Evolutionary conservation across 2,329 filamentous ascomycete species (phyloP), one percentile per base, ranked within the genome.

Genomic region (Aspergillus pseudoterreus): DNA sequence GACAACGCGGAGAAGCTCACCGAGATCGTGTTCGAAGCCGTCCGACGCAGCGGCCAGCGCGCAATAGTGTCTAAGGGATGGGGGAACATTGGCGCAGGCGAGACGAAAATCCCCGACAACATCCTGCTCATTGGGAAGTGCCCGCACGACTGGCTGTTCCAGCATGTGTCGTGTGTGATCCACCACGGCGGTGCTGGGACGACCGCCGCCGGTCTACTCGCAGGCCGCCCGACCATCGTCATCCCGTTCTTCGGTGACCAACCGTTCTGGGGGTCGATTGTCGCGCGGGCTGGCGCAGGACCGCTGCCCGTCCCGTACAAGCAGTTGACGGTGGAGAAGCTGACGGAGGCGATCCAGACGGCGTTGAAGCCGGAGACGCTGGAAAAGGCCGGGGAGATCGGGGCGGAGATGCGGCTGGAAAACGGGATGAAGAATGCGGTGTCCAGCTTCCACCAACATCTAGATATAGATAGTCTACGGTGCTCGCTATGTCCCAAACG

Each of bases 181-280:
- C 91, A 95, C 64, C 90, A 95, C 57, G 91, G 90, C 19, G 90
- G 91, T 52, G 90, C 90, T 8, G 90, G 90, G 15, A 96, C 90
- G 2, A 95, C 90, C 1, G 90, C 90, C 1, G 88, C 90, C 1
- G 90, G 90, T n/a, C 88, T 95, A 54, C 82, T 86, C 15, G 82
- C 85, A 1, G 90, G 90, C 21, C 85, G 85, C 49, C 90, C 90
- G 2, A 95, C 90, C 0, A 82, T 94, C 2, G 80, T 95, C 2
- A 84, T 95, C 0, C 90, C 90, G 0, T 95, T 95, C 73, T 95
- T 92, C 63, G 88, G 88, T 1, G 88, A 92, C 60, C 88, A 92
- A 67, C 86, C 86, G 0, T 92, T 92, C 63, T 92, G 88, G 88
- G 88, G 88, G 6, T 78, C 84, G 9, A 91, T 92, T 80, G 82